These are phyloP conservation scores for Blastomyces gilchristii DNA, from an alignment of 2,329 filamentous ascomycete genomes.

Conservation along the genomic window DNA sequence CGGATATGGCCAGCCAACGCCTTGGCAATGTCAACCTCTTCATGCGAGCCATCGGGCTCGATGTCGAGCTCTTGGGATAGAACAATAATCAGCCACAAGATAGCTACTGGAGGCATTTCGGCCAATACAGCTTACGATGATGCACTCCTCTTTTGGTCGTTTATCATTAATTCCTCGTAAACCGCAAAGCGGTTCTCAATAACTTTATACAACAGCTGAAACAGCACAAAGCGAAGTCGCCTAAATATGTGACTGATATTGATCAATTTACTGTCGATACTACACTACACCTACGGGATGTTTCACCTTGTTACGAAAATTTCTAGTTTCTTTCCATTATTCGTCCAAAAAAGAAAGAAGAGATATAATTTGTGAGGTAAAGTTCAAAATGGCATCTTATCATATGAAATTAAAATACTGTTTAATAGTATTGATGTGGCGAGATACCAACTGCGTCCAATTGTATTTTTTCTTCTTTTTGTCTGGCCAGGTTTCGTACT, in stretches of 20 bases:
- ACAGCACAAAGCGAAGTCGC: not conserved
- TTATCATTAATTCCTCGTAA: not conserved
- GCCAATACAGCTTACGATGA: not conserved
- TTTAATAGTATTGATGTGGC: not conserved
- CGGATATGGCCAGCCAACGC: conserved; percentile 72
- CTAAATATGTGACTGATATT: not conserved
- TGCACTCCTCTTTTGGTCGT: not conserved
- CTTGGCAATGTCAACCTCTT: conserved; percentile 93
- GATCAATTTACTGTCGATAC: not conserved
- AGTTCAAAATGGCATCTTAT: not conserved
- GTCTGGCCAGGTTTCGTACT: not conserved
- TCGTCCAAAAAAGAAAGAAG: not conserved
- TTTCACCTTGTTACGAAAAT: not conserved
- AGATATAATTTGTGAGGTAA: not conserved
- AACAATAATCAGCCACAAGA: not conserved
- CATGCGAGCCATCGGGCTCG: conserved; percentile 96
- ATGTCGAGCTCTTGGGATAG: conserved; percentile 68
- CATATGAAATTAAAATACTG: not conserved
- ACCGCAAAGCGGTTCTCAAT: not conserved
- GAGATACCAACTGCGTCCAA: not conserved
- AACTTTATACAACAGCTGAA: not conserved
- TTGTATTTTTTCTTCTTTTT: not conserved
- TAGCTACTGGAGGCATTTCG: not conserved
- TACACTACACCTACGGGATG: not conserved
- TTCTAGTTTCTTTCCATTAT: not conserved